phyloP scores from a whole-genome alignment of 352 stramenopile genomes.

The Halophytophthora polymorphica region DNA sequence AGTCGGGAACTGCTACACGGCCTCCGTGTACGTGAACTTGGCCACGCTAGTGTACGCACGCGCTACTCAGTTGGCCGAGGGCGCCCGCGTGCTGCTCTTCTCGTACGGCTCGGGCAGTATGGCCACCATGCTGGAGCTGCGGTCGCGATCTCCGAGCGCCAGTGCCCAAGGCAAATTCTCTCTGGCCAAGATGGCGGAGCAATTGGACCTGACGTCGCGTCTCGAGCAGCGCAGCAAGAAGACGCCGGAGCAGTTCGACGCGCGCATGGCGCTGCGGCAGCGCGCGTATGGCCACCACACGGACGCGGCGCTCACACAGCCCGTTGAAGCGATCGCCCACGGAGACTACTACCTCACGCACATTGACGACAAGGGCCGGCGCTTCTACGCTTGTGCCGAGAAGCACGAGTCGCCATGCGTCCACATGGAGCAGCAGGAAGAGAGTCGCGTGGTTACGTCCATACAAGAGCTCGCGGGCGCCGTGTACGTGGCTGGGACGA shows the following conservation, averaged over 20 bases:
- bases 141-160: slow-evolving; percentile 14
- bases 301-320: slow-evolving; percentile 67
- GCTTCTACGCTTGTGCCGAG: slow-evolving; percentile 73
- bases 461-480: slow-evolving; percentile 49
- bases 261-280: slow-evolving; percentile 89
- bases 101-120: slow-evolving; percentile 96
- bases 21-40: slow-evolving; percentile 95
- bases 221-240: slow-evolving; percentile 81
- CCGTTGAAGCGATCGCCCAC: slow-evolving; percentile 53
- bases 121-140: slow-evolving; percentile 91
- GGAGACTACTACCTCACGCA: slow-evolving; percentile 91
- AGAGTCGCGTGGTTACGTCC: slow-evolving; percentile 27
- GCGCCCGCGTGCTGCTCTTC: slow-evolving; percentile 91
- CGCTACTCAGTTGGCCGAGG: slow-evolving; percentile 39
- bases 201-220: slow-evolving; percentile 78
- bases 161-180: slow-evolving; percentile 64
- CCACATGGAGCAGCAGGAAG: slow-evolving; percentile 10
- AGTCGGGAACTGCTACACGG: slow-evolving; percentile 97
- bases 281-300: slow-evolving; percentile 56
- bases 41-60: slow-evolving; percentile 84
- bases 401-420: slow-evolving; percentile 11
- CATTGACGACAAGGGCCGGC: slow-evolving; percentile 89
- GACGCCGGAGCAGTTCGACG: slow-evolving; percentile 88
- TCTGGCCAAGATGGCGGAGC: slow-evolving; percentile 83
- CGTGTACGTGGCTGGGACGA: slow-evolving; percentile 90